Base-by-base conservation (phyloP, 805 yeast genomes). In the Yarrowia divulgata region DNA sequence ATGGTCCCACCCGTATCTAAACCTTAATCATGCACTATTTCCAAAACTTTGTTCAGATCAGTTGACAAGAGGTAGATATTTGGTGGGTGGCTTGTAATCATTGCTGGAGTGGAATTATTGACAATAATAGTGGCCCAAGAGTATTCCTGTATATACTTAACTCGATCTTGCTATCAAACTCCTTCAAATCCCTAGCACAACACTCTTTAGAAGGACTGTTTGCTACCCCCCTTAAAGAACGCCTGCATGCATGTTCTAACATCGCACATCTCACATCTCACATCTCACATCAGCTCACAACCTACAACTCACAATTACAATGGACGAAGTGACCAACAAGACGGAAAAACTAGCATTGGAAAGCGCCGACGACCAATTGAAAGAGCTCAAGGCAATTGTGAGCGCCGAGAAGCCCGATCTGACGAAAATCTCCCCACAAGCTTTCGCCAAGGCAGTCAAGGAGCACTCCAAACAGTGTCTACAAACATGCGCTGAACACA, bases 391-490 rank as follows among this genome's bases (percentile, higher is more conserved):
- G 39, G n/a, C 23, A 1, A 57, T 57, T n/a, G n/a, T 57, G 34
- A 32, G 39, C 40, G 48, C 64, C 8, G 64, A 57, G 32, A 57
- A 57, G 29, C 64, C 64, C 40, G 49, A 57, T 43, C 49, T 57
- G 13, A 7, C 49, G 8, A 57, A 57, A 42, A 43, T 60, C 40
- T 7, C 18, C 13, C 66, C 66, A 2, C 37, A 16, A 16, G 18
- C 66, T 1, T 60, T 60, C 18, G 39, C 66, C 46, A 16, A 34
- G 14, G 52, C 66, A 18, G 42, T 60, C 42, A 3, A 43, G 19
- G 52, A 57, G 39, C 2, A 40, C 14, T 40, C 66, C 42, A 60
- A 60, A 14, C 13, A 60, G 52, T 60, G 66, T 60, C 66, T 60
- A 0, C 42, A 60, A 12, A 18, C 37, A 29, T 43, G 52, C 13